Evolutionary conservation across 225 moss, liverwort and hornwort species (phyloP), one percentile per base, ranked within the genome.

Genomic region (Straminergon stramineum): DNA sequence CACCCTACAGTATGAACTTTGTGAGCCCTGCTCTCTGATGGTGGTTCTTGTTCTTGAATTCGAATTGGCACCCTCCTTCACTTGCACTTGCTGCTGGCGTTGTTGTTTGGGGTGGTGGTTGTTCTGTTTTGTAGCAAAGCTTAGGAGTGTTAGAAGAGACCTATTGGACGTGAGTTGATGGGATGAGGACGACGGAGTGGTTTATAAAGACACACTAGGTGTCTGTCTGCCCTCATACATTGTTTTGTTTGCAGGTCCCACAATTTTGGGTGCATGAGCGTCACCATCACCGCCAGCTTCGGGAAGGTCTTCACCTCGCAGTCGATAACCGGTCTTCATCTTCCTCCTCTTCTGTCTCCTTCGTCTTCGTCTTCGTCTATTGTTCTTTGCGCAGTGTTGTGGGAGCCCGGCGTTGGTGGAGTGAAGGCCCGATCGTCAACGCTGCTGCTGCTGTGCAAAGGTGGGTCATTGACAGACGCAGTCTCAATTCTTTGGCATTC

Each of bases 241-340:
- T 70, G 71, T 70, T 62, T 43, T n/a, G 77, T 65, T 65, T 78
- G 84, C 79, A 77, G 79, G 87, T 57, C 57, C 37, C 63, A 76
- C 68, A 60, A 60, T 71, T 73, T 73, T 5, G 34, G 16, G 74
- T 86, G 74, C 81, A 75, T 75, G 58, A 65, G 67, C 76, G 91
- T 89, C 88, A 76, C 88, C 86, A 68, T 91, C 91, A 82, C 53
- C 53, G 58, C 71, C 85, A 85, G 65, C 85, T 88, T 82, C 58
- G 85, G 20, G 75, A 82, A 65, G 52, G 53, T 35, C 74, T 51
- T 65, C 64, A 22, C 52, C 66, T 86, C 51, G 60, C 41, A 45
- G 58, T 51, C 34, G n/a, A 64, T 37, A 63, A 87, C 16, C 79
- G 66, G 79, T 67, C 79, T 66, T 87, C 79, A 39, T 57, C 56